A percentile compares a stretch with the other conserved stretches of the same genome.
phyloP scores from a whole-genome alignment of 208 protist genomes.

The Giardia muris region DNA sequence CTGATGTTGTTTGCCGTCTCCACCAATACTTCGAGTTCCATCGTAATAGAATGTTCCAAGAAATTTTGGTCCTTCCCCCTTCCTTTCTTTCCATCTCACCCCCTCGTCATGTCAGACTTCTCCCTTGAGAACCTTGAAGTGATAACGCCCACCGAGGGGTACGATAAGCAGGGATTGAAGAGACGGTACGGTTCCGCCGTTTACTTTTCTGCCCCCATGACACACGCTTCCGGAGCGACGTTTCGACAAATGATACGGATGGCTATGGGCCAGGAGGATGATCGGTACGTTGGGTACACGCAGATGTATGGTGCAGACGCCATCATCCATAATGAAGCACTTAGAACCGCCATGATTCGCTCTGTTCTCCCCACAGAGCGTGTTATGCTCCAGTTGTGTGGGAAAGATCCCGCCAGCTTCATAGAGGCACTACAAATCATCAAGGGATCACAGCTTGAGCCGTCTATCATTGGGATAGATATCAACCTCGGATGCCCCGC shows the following conservation, averaged over 20 bases:
- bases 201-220: constrained; percentile 1
- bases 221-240: neutral
- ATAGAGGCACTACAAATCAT: neutral
- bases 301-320: neutral
- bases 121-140: no score
- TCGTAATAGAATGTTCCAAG: no score
- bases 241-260: neutral
- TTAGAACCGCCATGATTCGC: neutral
- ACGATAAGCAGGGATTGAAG: no score
- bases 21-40: neutral
- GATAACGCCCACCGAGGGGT: no score
- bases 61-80: no score
- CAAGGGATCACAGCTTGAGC: neutral
- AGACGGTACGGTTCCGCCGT: no score
- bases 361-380: neutral
- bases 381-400: neutral
- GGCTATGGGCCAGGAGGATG: neutral
- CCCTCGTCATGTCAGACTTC: no score
- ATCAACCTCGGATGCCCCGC: neutral
- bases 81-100: no score
- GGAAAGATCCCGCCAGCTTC: neutral
- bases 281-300: neutral
- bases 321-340: neutral
- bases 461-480: neutral
- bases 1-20: neutral